Evolutionary conservation across 1,284 basidiomycete genomes (phyloP).

Genomic region (Athelia sp.): DNA sequence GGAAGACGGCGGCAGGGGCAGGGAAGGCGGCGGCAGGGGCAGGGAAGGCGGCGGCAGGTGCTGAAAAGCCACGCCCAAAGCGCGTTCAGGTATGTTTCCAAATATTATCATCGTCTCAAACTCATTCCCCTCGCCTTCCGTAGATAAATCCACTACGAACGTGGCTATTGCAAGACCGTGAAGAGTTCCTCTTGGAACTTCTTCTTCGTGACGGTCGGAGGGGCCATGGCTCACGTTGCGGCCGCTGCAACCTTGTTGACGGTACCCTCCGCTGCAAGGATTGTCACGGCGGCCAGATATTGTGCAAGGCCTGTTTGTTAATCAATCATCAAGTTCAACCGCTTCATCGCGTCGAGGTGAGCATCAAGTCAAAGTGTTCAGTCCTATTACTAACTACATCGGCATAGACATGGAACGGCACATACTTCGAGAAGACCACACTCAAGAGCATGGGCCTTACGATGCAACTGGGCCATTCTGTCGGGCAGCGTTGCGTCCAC

Average conservation of each 20-base stretch:
- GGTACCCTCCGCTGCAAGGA: not conserved
- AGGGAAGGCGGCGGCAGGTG: no score
- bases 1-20: no score
- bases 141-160: not conserved
- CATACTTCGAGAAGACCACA: slow-evolving; percentile 6
- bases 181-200: not conserved
- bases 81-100: no score
- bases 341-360: not conserved
- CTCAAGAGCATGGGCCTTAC: slow-evolving; percentile 15
- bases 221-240: not conserved
- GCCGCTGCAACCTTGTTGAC: not conserved
- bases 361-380: not conserved
- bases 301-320: not conserved
- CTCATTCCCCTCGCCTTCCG: no score
- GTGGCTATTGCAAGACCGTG: not conserved
- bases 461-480: slow-evolving; percentile 19
- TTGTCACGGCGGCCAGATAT: not conserved
- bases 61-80: no score
- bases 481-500: slow-evolving; percentile 7
- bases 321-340: not conserved
- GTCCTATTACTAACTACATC: not conserved
- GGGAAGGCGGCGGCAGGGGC: no score
- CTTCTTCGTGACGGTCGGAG: not conserved
- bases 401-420: not conserved
- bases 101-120: no score